Base-by-base conservation (phyloP, 2,329 filamentous ascomycete species). In the Verticillium zaregamsianum region DNA sequence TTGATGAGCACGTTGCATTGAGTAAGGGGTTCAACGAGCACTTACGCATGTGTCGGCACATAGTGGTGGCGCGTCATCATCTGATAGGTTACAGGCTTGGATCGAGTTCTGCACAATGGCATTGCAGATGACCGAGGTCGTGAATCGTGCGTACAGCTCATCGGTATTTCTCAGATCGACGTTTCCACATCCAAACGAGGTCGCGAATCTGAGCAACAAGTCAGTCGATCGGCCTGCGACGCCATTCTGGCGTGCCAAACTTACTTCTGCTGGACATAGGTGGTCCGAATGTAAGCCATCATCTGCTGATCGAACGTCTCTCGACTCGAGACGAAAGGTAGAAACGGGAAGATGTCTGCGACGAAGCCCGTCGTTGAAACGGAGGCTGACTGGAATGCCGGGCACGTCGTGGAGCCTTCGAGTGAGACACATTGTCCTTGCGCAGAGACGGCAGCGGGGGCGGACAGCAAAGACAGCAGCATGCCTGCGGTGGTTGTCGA, bases 101-200 rank as follows among this genome's bases (percentile, higher is more conserved):
- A 90, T 87, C 5, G 95, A 98, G 72, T 92, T 93, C 76, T 99
- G 95, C 58, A 99, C 86, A 71, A 99, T 90, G 66, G 91, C 85
- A 80, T 96, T 98, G 83, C 95, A 99, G 66, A 99, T 84, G 66
- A 96, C 89, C 64, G 91, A 95, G 56, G 88, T 95, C 5, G 94
- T 96, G 77, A 94, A 99, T 69, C 95, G 90, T 57, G 95, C 94
- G 77, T 99, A 99, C 70, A 93, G 86, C 70, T 90, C 84, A 67
- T 86, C 89, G 4, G 92, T 89, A 73, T 96, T 91, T 61, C 86
- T 86, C 61, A 93, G 83, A 70, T 95, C 86, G 69, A 97, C 81
- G 65, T 85, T 84, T 57, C 85, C 82, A 74, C 95, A 99, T 61
- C 94, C 94, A 66, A 99, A 85, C 57, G 92, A 80, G 59, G 84